These are phyloP conservation scores for Hagleromyces aurorensis DNA, from an alignment of 805 yeast genomes.

Conservation along the genomic window DNA sequence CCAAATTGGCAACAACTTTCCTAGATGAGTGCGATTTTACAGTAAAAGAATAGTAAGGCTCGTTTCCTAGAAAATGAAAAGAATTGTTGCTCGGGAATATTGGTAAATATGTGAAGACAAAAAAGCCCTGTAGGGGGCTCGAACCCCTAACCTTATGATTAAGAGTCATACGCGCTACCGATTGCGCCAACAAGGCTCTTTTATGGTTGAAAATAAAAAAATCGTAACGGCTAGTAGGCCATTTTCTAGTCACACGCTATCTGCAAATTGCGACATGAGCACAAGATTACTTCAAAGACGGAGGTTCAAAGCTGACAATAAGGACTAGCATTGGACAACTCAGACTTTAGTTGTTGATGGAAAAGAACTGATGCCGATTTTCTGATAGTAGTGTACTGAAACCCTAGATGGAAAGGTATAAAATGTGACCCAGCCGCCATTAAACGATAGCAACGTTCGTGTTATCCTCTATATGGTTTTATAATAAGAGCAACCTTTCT, in stretches of 20 bases:
- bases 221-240: conserved; percentile 37
- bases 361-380: conserved; percentile 26
- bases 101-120: conserved; percentile 5
- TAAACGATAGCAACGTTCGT: no score
- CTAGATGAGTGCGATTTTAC: no score
- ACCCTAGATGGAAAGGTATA: no score
- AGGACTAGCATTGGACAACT: not conserved
- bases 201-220: conserved; percentile 27
- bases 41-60: no score
- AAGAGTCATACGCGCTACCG: conserved; percentile 26
- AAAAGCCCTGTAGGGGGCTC: conserved; percentile 24
- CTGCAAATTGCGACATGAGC: conserved; percentile 34
- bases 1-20: no score
- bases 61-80: not conserved
- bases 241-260: not conserved
- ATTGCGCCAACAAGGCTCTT: conserved; percentile 23
- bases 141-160: conserved; percentile 25
- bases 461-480: no score
- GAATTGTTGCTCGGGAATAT: conserved; percentile 37
- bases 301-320: not conserved
- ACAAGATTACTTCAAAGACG: conserved; percentile 26
- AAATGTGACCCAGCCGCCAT: no score
- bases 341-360: conserved; percentile 1
- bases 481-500: no score
- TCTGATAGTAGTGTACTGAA: no score